Base-by-base conservation (phyloP, 2,329 filamentous ascomycete genomes). In the Lasiodiplodia sp. region DNA sequence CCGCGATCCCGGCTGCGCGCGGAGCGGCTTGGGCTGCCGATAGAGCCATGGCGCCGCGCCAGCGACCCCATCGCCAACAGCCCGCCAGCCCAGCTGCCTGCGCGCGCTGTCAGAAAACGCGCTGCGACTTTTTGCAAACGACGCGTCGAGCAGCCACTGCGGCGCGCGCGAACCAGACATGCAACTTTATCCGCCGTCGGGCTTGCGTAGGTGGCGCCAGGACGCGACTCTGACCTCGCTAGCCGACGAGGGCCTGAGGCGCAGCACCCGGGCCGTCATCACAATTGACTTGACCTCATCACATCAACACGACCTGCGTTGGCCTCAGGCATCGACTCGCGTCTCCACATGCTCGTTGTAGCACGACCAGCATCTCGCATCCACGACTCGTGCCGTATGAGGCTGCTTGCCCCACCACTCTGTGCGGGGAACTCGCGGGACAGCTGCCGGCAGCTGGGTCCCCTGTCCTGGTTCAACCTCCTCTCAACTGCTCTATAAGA, bases 1-100 rank as follows among this genome's bases (percentile, higher is more conserved):
- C 60, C 60, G 60, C 60, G 60, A 64, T 64, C 47, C 60, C 60
- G 58, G 58, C 58, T 21, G 40, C 58, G 58, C 58, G 58, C 58
- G 60, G 60, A 64, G 60, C 60, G 58, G 44, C 40, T 51, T 60
- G 56, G 56, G 56, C 56, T 60, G 56, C 58, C 58, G 58, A 34
- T 25, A 49, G 21, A 18, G 40, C 47, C 60, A 64, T 52, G 44
- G 58, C 58, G 58, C 58, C 58, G 58, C 58, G 58, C 58, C 40
- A 31, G 10, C 40, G 18, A 25, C 57, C 14, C 23, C 34, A 14
- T 52, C 49, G 18, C 23, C 49, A 23, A 34, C 31, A 34, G 31
- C 31, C 31, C 53, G 12, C 38, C 34, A 23, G 11, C 55, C 38
- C 55, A 31, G 31, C 53, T n/a, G 16, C 58, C 28, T 12, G 10